A percentile compares a stretch with the other conserved stretches of the same genome.
These are phyloP conservation scores for Fusarium neocosmosporiellum DNA, from an alignment of 2,329 filamentous ascomycete species.

Conservation along the genomic window DNA sequence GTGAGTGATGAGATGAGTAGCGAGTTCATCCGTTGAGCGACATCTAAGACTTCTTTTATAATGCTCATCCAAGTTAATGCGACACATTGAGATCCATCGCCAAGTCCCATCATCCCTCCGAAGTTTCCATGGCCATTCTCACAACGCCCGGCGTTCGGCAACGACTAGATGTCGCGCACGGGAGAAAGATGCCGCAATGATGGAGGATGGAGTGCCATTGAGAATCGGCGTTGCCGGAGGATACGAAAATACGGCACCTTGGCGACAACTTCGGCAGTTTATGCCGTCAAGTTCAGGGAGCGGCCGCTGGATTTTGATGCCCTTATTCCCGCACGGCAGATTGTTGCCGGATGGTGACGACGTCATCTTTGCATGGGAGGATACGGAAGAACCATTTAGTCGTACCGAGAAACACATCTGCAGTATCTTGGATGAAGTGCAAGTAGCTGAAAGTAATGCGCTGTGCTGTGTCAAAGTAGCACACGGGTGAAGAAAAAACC, in stretches of 20 bases:
- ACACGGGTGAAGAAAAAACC: neutral
- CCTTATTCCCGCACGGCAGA: constrained; percentile 1
- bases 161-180: neutral
- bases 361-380: neutral
- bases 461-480: no score
- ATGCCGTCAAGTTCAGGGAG: neutral
- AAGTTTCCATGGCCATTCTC: neutral
- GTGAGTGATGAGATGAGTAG: neutral
- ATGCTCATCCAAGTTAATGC: neutral
- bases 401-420: neutral
- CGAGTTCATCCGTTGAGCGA: neutral
- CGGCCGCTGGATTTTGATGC: neutral
- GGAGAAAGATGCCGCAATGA: neutral
- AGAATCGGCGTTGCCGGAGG: neutral
- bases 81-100: neutral
- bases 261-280: neutral
- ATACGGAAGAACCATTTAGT: neutral
- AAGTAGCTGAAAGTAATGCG: neutral
- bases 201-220: neutral
- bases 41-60: neutral
- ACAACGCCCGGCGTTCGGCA: neutral
- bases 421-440: neutral
- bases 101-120: neutral
- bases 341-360: neutral
- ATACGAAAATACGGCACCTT: neutral